Conservation (phyloP, 2,329 filamentous ascomycete species). For the Lachnellula hyalina region DNA sequence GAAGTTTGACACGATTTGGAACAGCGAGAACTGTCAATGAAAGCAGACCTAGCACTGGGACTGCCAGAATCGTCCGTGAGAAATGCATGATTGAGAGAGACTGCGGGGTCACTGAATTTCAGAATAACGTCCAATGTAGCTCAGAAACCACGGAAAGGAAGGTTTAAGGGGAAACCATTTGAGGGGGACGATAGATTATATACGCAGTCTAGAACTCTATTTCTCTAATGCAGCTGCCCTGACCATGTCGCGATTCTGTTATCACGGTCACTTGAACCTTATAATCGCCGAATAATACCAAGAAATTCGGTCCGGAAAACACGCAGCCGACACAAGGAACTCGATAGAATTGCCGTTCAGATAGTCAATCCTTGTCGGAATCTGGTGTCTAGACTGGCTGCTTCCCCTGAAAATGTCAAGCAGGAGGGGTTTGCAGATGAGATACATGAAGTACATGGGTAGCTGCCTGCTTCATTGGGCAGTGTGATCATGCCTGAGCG, state of each 20-base stretch:
- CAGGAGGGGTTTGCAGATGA: slow-evolving; percentile 3
- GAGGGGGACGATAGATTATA: slow-evolving; percentile 1
- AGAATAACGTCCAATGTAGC: background rate
- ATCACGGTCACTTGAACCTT: slow-evolving; percentile 7
- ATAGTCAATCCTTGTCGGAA: background rate
- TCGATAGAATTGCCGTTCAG: background rate
- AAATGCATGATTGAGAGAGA: slow-evolving; percentile 17
- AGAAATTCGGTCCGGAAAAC: background rate
- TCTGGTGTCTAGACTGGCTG: slow-evolving; percentile 13
- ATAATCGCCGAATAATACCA: background rate
- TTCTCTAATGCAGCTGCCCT: background rate
- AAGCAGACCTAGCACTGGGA: slow-evolving; percentile 15
- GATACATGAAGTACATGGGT: background rate
- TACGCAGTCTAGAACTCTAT: slow-evolving; percentile 4
- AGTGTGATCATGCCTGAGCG: slow-evolving; percentile 2
- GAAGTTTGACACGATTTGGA: slow-evolving; percentile 13
- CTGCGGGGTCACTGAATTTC: background rate
- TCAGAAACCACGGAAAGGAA: background rate
- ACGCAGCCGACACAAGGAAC: background rate
- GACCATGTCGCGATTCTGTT: slow-evolving; percentile 3
- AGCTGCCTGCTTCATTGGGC: slow-evolving; percentile 1
- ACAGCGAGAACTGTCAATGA: slow-evolving; percentile 12
- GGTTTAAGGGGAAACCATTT: background rate
- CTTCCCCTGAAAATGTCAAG: slow-evolving; percentile 12
- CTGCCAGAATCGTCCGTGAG: slow-evolving; percentile 9